Evolutionary conservation across 352 stramenopile genomes (phyloP), one percentile per base, ranked within the genome.

Genomic region (Globisporangium cystogenes): DNA sequence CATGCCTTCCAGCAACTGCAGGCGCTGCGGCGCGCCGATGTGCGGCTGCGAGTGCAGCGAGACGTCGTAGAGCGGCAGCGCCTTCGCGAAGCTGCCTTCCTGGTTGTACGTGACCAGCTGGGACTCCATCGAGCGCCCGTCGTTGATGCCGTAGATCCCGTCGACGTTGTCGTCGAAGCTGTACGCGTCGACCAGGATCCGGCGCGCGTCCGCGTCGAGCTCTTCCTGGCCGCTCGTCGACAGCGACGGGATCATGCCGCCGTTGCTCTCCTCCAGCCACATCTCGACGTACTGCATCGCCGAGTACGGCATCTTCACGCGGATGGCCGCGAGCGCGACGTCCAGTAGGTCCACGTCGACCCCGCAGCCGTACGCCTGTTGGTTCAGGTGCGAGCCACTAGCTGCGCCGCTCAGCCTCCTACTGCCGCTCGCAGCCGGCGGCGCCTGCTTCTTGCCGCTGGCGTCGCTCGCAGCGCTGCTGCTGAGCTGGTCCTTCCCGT

Each of bases 271-370:
- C 62, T 95, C 85, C 5, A 95, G 56, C 74, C 81, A 91, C 82
- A 91, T 86, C 54, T 95, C 85, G n/a, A 90, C 76, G 51, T 88
- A 95, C 50, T 95, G 85, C 78, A 95, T 92, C 1, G 85, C 82
- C 20, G 83, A 91, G 46, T 90, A 95, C 8, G 85, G 85, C 81
- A 95, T 93, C 44, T 94, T 87, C 4, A 86, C 79, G 10, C 57
- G 57, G 16, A 92, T 66, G 4, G 85, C 76, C 20, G 83, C 75
- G 23, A 64, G 66, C 5, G 85, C 85, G 43, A 95, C 52, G 29
- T 82, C 56, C 16, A 93, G 62, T 23, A 89, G 64, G 43, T 88
- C 65, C 6, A 86, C 60, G 26, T 90, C 70, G 23, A 90, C 45
- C 31, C 86, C 52, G 24, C 77, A 90, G 12, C 57, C 65, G 53